A percentile compares a stretch with the other conserved stretches of the same genome.
Evolutionary conservation across 176 grass and related monocot genomes (phyloP).

Genomic region (Lolium rigidum): DNA sequence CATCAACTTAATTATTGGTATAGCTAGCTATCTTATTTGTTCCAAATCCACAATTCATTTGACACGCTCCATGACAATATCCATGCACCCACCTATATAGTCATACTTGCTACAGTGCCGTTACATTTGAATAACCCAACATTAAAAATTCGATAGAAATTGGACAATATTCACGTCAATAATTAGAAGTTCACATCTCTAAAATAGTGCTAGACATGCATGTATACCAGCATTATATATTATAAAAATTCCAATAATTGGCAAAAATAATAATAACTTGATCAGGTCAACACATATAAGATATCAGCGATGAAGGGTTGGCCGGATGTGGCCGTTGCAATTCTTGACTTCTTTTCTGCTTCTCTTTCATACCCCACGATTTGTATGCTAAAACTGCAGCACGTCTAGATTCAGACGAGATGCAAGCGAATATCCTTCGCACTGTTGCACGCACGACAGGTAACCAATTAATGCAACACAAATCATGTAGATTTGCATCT

Average conservation of each 20-base stretch:
- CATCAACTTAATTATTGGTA: background rate
- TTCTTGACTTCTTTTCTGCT: background rate
- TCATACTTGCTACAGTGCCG: background rate
- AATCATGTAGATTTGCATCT: background rate
- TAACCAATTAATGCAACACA: background rate
- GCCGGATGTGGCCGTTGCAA: conserved; percentile 9
- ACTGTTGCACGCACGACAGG: background rate
- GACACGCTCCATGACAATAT: background rate
- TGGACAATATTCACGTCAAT: background rate
- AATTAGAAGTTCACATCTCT: background rate
- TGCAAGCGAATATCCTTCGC: conserved; percentile 17
- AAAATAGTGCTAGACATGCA: background rate
- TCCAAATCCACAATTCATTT: background rate
- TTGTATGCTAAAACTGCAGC: background rate
- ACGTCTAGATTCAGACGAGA: conserved; percentile 14
- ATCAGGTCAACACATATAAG: background rate
- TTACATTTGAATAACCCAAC: background rate
- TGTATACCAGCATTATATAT: no score
- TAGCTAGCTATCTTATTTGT: background rate
- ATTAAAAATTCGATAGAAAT: background rate
- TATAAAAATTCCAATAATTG: background rate
- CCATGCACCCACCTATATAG: background rate
- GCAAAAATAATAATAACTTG: background rate
- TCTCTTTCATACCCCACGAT: background rate
- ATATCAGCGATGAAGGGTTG: background rate